Conservation (phyloP, 225 moss, liverwort and hornwort species). For the Ulota crispa region DNA sequence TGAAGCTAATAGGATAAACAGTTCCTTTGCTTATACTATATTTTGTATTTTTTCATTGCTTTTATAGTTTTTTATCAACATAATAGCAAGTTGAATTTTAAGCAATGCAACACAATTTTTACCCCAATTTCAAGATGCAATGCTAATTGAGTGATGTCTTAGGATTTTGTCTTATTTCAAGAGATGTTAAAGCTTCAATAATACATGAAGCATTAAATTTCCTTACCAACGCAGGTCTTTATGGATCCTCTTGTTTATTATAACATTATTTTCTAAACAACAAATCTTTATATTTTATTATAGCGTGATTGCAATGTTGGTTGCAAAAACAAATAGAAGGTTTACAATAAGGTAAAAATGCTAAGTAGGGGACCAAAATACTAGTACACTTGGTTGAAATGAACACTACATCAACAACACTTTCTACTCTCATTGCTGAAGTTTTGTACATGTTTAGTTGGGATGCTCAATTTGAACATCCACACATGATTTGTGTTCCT, state of each 20-base stretch:
- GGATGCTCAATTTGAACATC: conserved; percentile 69
- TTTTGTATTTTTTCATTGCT: neutral
- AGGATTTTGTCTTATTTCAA: neutral
- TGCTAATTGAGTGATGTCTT: neutral
- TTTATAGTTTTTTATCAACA: neutral
- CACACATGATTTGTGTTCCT: conserved; percentile 78
- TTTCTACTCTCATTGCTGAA: conserved; percentile 39
- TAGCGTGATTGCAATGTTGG: neutral
- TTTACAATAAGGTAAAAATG: conserved; percentile 2
- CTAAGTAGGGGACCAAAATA: conserved; percentile 20
- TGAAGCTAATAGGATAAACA: too few species aligned
- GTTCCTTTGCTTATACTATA: neutral
- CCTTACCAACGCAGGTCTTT: neutral
- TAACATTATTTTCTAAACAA: neutral
- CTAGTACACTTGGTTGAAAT: conserved; percentile 10
- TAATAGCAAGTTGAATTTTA: neutral
- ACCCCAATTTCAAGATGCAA: neutral
- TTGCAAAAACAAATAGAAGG: neutral
- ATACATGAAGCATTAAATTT: conserved; percentile 2
- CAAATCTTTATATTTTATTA: neutral
- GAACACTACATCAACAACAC: neutral
- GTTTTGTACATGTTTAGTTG: conserved; percentile 72
- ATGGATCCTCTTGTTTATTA: neutral
- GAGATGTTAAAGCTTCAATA: neutral
- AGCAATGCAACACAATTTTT: neutral